Percentiles rank a stretch among this genome's conserved stretches.
Conservation (phyloP, 192 early-diverging fungal genomes). For the Backusella mclennaniae region DNA sequence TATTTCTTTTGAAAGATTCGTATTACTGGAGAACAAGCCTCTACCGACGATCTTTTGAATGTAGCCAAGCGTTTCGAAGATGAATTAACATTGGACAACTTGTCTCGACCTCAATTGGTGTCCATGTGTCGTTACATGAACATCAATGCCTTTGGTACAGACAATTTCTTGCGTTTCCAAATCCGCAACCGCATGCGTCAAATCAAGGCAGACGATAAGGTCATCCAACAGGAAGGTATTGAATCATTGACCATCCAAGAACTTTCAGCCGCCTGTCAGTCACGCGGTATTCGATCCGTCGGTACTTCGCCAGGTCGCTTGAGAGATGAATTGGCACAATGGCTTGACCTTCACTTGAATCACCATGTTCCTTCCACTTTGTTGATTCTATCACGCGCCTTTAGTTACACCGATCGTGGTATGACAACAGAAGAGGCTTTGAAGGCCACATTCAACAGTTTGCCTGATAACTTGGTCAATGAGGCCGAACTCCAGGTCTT, state of each 20-base stretch:
- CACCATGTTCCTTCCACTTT: slow-evolving; percentile 91
- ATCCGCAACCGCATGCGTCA: slow-evolving; percentile 85
- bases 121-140: slow-evolving; percentile 96
- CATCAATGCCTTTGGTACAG: slow-evolving; percentile 96
- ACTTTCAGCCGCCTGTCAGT: slow-evolving; percentile 81
- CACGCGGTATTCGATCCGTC: slow-evolving; percentile 86
- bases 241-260: slow-evolving; percentile 88
- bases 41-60: slow-evolving; percentile 78
- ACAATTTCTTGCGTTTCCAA: slow-evolving; percentile 91
- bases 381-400: slow-evolving; percentile 88
- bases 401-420: slow-evolving; percentile 63
- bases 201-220: slow-evolving; percentile 84
- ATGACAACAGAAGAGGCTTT: slow-evolving; percentile 71
- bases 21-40: slow-evolving; percentile 75
- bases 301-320: slow-evolving; percentile 90
- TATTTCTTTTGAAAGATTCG: slow-evolving; percentile 56
- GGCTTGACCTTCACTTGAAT: slow-evolving; percentile 92
- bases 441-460: slow-evolving; percentile 86
- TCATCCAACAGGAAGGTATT: slow-evolving; percentile 85
- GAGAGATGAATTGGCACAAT: slow-evolving; percentile 85
- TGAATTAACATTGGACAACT: slow-evolving; percentile 88
- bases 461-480: slow-evolving; percentile 87
- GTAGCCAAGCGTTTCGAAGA: slow-evolving; percentile 92
- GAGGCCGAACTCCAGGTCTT: slow-evolving; percentile 89
- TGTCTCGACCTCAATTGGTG: slow-evolving; percentile 93